Evolutionary conservation across 352 stramenopile genomes (phyloP).

Genomic region (Globisporangium irregulare): DNA sequence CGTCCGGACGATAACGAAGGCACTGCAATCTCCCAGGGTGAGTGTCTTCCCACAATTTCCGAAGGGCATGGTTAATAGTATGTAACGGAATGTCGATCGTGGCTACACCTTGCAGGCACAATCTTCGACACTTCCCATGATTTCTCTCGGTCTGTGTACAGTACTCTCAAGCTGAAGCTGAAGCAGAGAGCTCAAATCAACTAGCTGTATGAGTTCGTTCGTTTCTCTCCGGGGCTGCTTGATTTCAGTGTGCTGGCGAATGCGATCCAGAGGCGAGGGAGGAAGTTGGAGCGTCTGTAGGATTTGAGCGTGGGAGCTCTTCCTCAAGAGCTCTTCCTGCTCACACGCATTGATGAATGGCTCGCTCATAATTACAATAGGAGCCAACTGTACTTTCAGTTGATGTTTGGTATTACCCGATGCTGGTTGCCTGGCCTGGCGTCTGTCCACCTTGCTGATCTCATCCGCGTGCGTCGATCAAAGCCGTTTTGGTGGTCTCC

Average conservation of each 20-base stretch:
- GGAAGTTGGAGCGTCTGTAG: neutral
- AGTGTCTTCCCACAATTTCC: neutral
- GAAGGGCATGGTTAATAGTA: neutral
- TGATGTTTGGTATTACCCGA: neutral
- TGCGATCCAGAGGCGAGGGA: neutral
- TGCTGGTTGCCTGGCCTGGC: neutral
- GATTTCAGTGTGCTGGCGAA: neutral
- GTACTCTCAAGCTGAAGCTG: neutral
- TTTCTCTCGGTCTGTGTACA: neutral
- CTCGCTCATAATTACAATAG: neutral
- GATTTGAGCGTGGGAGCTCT: neutral
- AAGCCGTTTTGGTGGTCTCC: neutral
- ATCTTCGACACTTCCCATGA: neutral
- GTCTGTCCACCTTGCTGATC: neutral
- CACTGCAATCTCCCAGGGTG: neutral
- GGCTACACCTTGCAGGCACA: too few relatives aligned
- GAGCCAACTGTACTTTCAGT: neutral
- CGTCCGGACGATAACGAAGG: neutral
- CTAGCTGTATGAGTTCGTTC: neutral
- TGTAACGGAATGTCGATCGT: neutral
- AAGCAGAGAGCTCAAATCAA: neutral
- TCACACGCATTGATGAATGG: neutral
- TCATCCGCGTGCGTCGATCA: neutral
- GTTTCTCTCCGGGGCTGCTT: neutral
- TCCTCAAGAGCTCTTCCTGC: neutral